Evolutionary conservation across 2,329 filamentous ascomycete species (phyloP), one percentile per base, ranked within the genome.

Genomic region (Microcyclospora tardicrescens): DNA sequence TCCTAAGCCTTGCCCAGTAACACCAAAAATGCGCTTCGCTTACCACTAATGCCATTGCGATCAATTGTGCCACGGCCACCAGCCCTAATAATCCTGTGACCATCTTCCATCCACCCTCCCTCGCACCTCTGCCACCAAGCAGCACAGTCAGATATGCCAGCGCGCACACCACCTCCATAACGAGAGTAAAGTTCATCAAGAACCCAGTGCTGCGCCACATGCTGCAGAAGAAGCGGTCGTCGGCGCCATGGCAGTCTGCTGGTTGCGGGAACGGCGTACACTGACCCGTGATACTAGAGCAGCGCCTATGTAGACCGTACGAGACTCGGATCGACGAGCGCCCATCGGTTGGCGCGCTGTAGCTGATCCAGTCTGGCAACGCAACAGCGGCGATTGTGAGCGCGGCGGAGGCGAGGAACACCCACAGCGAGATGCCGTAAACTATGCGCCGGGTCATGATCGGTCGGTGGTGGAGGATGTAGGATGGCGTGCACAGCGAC

Each of bases 181-280:
- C 77, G 29, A 85, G 75, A 6, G 82, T 74, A 51, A 95, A 83
- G 37, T 79, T 83, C 66, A 93, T 85, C 47, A 94, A 63, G 62
- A 95, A 96, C 16, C 84, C 86, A 28, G 85, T 78, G 16, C 78
- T 84, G 42, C 83, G 75, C 89, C 89, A 98, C 72, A 93, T 81
- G 52, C 78, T 81, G 68, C 91, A 96, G 64, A 96, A 95, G 54
- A 78, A 76, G 37, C 76, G 71, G 50, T 79, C 73, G 37, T 75
- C 72, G 19, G 19, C 19, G 50, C 69, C 72, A 39, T 67, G 64
- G 61, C 84, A 89, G 57, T 84, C 78, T 40, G 73, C 67, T 38
- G 72, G 64, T 46, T 71, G 68, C 3, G 84, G 84, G 59, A 86
- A 91, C 27, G 67, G 63, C 16, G 68, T 67, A 60, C 82, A 87